Percentiles rank a stretch among this genome's conserved stretches.
Evolutionary conservation across 2,329 filamentous ascomycete genomes (phyloP).

Genomic region (Fusarium sacchari): DNA sequence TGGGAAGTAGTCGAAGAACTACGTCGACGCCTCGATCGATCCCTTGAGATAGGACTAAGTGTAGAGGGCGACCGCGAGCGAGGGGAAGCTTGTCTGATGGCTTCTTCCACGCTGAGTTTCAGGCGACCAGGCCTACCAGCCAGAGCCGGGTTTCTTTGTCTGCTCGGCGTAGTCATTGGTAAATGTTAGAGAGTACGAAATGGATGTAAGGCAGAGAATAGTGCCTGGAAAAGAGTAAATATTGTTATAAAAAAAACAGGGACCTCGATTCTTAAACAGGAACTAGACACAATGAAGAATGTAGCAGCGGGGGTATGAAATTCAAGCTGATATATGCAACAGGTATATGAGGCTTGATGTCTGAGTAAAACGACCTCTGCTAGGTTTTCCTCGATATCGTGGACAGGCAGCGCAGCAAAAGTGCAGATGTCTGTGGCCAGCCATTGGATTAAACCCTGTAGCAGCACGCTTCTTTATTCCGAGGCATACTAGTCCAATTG

Average conservation of each 20-base stretch:
- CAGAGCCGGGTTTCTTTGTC: constrained; percentile 19
- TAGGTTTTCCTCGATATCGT: constrained; percentile 11
- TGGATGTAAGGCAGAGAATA: constrained; percentile 16
- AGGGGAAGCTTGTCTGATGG: constrained; percentile 8
- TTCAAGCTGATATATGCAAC: neutral
- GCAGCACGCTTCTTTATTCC: constrained; percentile 3
- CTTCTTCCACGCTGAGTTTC: constrained; percentile 10
- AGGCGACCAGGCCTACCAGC: constrained; percentile 4
- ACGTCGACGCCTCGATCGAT: constrained; percentile 12
- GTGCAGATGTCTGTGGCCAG: constrained; percentile 21
- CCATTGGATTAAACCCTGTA: neutral
- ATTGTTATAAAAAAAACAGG: neutral
- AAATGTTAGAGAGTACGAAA: neutral
- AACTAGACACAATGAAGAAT: neutral
- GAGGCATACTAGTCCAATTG: constrained; percentile 18
- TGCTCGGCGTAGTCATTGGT: constrained; percentile 10
- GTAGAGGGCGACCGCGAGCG: constrained; percentile 26
- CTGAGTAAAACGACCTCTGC: neutral
- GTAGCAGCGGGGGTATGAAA: neutral
- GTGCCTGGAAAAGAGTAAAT: neutral
- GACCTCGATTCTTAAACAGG: neutral
- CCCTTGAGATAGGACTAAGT: constrained; percentile 17
- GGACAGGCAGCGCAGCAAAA: constrained; percentile 7
- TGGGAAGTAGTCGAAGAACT: constrained; percentile 4
- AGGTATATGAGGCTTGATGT: neutral